phyloP scores from a whole-genome alignment of 2,329 filamentous ascomycete genomes.

The Beauveria asiatica region DNA sequence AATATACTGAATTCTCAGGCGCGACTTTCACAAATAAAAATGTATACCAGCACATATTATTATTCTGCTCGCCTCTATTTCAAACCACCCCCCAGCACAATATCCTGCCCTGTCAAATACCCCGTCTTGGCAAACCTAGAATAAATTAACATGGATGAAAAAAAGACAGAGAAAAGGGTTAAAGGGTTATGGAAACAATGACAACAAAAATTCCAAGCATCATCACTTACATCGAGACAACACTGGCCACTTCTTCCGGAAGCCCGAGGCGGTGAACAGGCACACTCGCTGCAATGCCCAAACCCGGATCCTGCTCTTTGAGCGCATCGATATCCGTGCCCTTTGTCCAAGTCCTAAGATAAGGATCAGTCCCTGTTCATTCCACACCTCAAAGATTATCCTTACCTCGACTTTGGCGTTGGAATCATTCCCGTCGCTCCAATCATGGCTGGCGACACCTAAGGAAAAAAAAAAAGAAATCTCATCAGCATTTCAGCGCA shows the following conservation, averaged over 20 bases:
- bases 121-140: slow-evolving; percentile 22
- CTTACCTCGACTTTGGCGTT: slow-evolving; percentile 29
- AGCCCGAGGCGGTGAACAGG: slow-evolving; percentile 26
- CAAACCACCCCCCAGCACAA: slow-evolving; percentile 20
- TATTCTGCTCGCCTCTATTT: slow-evolving; percentile 11
- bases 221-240: slow-evolving; percentile 24
- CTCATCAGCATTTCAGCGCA: background rate
- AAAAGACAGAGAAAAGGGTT: background rate
- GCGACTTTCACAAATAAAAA: too few relatives aligned
- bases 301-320: slow-evolving; percentile 22
- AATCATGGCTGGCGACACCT: slow-evolving; percentile 63
- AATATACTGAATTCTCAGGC: too few relatives aligned
- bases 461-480: background rate
- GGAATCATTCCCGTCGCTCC: slow-evolving; percentile 55
- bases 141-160: background rate
- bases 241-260: slow-evolving; percentile 27
- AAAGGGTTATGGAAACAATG: background rate
- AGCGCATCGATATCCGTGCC: slow-evolving; percentile 22
- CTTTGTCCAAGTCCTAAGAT: slow-evolving; percentile 23
- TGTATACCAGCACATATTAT: too few relatives aligned
- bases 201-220: background rate
- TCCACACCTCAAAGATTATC: background rate
- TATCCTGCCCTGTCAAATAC: slow-evolving; percentile 22
- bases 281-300: slow-evolving; percentile 26
- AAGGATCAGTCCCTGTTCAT: background rate